Percentiles rank a stretch among this genome's conserved stretches.
Evolutionary conservation across 805 yeast genomes (phyloP).

Genomic region (Metschnikowia cubensis): DNA sequence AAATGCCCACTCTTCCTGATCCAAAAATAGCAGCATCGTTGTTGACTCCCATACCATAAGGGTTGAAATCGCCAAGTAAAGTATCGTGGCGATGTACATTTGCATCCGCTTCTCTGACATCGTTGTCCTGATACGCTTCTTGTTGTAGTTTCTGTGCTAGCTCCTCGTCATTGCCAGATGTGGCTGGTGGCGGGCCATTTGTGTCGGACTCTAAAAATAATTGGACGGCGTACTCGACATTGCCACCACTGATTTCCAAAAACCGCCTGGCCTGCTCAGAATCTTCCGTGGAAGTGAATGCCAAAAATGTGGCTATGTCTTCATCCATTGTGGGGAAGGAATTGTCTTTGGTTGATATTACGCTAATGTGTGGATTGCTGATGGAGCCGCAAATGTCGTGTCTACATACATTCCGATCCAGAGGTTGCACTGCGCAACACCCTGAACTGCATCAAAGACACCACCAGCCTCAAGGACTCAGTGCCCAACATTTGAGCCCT

Average conservation of each 20-base stretch:
- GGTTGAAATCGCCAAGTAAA: constrained; percentile 44
- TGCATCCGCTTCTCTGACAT: constrained; percentile 57
- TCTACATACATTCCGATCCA: background rate
- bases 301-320: constrained; percentile 67
- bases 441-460: background rate
- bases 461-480: background rate
- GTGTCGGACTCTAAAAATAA: constrained; percentile 60
- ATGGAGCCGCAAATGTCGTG: constrained; percentile 1
- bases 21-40: constrained; percentile 47
- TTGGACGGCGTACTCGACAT: constrained; percentile 80
- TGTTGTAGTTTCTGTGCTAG: constrained; percentile 60
- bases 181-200: constrained; percentile 16
- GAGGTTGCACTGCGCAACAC: constrained; percentile 1
- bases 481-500: background rate
- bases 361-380: background rate
- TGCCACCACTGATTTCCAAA: constrained; percentile 70
- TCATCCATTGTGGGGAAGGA: constrained; percentile 37
- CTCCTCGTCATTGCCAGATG: constrained; percentile 43
- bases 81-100: constrained; percentile 79
- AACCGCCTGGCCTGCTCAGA: constrained; percentile 67
- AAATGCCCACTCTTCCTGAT: constrained; percentile 46
- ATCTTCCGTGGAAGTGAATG: constrained; percentile 75
- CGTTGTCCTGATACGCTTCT: constrained; percentile 48
- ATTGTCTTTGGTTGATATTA: background rate
- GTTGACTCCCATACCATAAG: constrained; percentile 8